phyloP scores from a whole-genome alignment of 176 grass and related monocot species.

The Oryza coarctata region DNA sequence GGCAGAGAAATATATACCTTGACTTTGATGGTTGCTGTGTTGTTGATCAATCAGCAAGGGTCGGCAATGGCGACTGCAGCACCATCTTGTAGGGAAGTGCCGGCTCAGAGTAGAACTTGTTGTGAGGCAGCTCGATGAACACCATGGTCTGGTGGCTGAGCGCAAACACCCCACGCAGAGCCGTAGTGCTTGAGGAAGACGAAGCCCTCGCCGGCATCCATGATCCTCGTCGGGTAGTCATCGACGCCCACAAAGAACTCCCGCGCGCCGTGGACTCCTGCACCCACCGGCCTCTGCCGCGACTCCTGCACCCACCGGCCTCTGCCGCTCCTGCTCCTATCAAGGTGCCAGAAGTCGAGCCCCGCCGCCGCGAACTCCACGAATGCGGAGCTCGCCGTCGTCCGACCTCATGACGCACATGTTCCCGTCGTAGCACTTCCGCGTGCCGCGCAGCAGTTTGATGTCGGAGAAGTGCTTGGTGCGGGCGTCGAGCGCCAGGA shows the following conservation, averaged over 20 bases:
- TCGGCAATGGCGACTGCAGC: neutral
- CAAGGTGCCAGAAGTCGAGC: conserved; percentile 12
- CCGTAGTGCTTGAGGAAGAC: neutral
- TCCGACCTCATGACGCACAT: neutral
- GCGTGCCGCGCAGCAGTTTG: neutral
- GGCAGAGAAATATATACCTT: no score
- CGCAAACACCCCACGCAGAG: neutral
- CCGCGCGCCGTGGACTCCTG: neutral
- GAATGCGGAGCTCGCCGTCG: conserved; percentile 8
- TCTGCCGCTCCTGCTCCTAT: conserved; percentile 17
- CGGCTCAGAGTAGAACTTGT: neutral
- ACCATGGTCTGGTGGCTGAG: neutral
- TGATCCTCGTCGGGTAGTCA: neutral
- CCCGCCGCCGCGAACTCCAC: neutral
- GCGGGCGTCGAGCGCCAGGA: no score
- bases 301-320: conserved; percentile 16
- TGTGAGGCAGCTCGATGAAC: neutral
- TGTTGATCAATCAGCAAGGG: neutral
- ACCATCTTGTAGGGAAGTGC: conserved; percentile 15
- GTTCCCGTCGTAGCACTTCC: neutral
- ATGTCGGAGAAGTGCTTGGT: conserved; percentile 26
- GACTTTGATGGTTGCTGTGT: no score
- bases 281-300: neutral
- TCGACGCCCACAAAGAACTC: neutral
- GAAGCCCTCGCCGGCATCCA: neutral